Conservation (phyloP, 257 asterid genomes). For the Sherardia arvensis region DNA sequence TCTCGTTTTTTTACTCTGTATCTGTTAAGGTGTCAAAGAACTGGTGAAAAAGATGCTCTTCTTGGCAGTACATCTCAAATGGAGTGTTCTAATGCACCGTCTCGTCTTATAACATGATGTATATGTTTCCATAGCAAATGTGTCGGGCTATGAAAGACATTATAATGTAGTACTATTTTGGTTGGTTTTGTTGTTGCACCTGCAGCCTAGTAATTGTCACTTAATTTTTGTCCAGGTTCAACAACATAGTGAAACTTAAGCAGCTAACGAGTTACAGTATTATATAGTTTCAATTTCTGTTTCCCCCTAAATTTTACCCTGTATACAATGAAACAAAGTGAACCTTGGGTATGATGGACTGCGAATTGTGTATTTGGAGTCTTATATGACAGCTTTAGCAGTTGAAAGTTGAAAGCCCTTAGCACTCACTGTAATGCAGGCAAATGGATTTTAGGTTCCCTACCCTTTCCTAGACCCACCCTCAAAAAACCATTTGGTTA, state of each 20-base stretch:
- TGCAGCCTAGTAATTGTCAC: background rate
- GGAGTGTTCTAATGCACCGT: background rate
- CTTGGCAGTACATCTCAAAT: background rate
- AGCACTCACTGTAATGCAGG: constrained; percentile 20
- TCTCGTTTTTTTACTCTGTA: background rate
- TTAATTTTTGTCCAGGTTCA: background rate
- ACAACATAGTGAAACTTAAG: background rate
- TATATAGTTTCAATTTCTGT: background rate
- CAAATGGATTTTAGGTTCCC: background rate
- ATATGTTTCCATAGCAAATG: background rate
- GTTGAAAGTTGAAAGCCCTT: constrained; percentile 31
- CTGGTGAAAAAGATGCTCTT: background rate
- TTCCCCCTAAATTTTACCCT: background rate
- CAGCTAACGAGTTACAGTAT: background rate
- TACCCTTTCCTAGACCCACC: too few species aligned
- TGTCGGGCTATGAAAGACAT: background rate
- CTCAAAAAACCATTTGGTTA: too few species aligned
- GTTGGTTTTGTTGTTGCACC: background rate
- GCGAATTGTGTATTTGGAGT: constrained; percentile 24
- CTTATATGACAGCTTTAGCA: constrained; percentile 25
- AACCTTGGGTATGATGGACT: constrained; percentile 17
- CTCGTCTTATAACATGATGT: background rate
- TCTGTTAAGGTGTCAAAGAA: background rate
- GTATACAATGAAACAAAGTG: constrained; percentile 4
- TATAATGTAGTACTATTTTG: too few species aligned